Base-by-base conservation (phyloP, 306 rosid species). In the Inga leiocalycina region DNA sequence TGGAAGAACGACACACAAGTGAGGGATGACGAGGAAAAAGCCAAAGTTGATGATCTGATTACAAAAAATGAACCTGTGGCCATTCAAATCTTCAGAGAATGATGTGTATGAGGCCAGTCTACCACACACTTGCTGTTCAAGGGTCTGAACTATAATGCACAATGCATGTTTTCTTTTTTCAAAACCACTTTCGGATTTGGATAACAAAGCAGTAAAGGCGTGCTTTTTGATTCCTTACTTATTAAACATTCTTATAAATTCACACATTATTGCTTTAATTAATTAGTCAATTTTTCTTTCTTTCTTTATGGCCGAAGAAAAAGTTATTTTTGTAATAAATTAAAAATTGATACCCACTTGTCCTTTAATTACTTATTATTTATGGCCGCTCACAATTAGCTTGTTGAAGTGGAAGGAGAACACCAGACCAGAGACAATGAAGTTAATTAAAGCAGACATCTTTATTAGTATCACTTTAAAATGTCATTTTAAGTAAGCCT, bases 1-100 rank as follows among this genome's bases (percentile, higher is more conserved):
- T 70, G 85, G 88, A 61, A 11, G 7, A 72, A 86, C 69, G 83
- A 88, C 87, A 69, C 94, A 89, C 92, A 85, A 87, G 78, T 44
- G 84, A 77, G 56, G 68, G 88, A 62, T 85, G 97, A 89, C 83
- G 61, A 70, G 91, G 92, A 74, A 74, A 87, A 86, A 51, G 79
- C 10, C 52, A 89, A 69, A 44, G 64, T 57, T 8, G 61, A 17
- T 54, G 61, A 17, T 19, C 24, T 67, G 85, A 68, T 79, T 54
- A 79, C 14, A 46, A 82, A 46, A 85, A 61, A 86, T 71, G 83
- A 90, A 89, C 91, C 91, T 62, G 88, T 86, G 75, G 82, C 56
- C 56, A 75, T 90, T 85, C 88, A 86, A 6, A 73, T 75, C 64
- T 46, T 82, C 10, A 8, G 41, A 72, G 76, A 45, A 72, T 46